Evolutionary conservation across 441 rosid species (phyloP).

Genomic region (Dalechampia spathulata): DNA sequence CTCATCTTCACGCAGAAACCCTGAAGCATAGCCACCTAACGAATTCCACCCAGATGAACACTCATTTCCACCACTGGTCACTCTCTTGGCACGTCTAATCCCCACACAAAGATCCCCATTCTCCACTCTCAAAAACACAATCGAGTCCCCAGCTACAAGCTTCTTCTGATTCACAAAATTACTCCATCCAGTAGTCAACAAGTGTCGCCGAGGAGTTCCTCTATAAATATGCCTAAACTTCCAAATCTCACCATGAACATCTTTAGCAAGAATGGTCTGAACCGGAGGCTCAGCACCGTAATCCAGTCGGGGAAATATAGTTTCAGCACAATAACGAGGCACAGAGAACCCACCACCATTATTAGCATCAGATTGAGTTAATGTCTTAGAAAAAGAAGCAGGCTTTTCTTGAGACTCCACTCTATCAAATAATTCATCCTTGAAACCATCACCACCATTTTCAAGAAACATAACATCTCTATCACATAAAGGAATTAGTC

Average conservation of each 20-base stretch:
- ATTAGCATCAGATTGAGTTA: constrained; percentile 95
- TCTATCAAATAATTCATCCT: constrained; percentile 22
- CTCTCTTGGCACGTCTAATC: constrained; percentile 78
- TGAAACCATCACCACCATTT: constrained; percentile 27
- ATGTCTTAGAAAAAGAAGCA: constrained; percentile 84
- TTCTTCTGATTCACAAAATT: constrained; percentile 94
- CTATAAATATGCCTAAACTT: constrained; percentile 94
- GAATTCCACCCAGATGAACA: constrained; percentile 69
- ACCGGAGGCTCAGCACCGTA: constrained; percentile 94
- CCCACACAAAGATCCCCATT: constrained; percentile 94
- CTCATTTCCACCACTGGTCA: constrained; percentile 66
- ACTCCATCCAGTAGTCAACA: constrained; percentile 98
- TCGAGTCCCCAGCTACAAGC: constrained; percentile 94
- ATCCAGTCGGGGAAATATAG: constrained; percentile 82
- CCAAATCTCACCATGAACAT: constrained; percentile 91
- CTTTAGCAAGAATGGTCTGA: constrained; percentile 84
- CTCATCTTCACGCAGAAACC: constrained; percentile 51
- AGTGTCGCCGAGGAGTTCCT: constrained; percentile 94
- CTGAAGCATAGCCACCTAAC: constrained; percentile 38
- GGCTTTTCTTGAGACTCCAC: constrained; percentile 49
- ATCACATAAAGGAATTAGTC: constrained; percentile 44
- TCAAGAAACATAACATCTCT: constrained; percentile 11
- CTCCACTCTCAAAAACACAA: constrained; percentile 75
- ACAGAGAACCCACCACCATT: constrained; percentile 99
- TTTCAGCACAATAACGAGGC: constrained; percentile 95